Base-by-base conservation (phyloP, 176 grass and related monocot species). In the Oryza rufipogon region DNA sequence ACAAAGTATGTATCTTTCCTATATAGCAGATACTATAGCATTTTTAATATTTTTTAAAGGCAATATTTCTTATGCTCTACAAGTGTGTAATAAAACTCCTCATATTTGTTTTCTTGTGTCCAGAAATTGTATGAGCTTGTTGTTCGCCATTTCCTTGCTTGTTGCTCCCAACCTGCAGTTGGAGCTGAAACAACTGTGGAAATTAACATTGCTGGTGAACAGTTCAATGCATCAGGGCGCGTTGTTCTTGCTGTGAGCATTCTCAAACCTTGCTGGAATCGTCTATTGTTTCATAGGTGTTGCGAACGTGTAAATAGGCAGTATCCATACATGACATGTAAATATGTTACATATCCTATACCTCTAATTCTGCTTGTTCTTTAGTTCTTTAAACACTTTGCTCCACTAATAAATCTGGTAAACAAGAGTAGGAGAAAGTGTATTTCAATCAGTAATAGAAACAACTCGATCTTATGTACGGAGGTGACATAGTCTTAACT, bases 101-200 rank as follows among this genome's bases (percentile, higher is more conserved):
- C 61, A 42, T 47, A 52, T 92, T 22, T 70, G n/a, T 70, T 91
- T 84, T 68, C 64, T 78, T 23, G 4, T 71, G 19, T 48, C 79
- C 87, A 98, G 93, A 98, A 81, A 98, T 82, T 98, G 77, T 98
- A 98, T 90, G 93, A 98, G 89, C 89, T 95, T 65, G 89, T 98
- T 85, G 93, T 95, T 74, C 93, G 89, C 26, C 96, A 98, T 90
- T 98, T 98, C 74, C 93, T 98, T 90, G 96, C 96, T 72, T 98
- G 93, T 80, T 90, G 94, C 56, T 98, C 96, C 79, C 93, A 98
- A 85, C 93, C 96, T 41, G 91, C 96, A 63, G 89, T 98, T 54
- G 96, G 96, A 89, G 96, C 93, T 77, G 89, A 98, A 88, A 98
- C 92, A 68, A 93, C 83, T 65, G 87, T 98, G 68, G 91, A 95